Percentiles rank a stretch among this genome's conserved stretches.
These are phyloP conservation scores for Herpetomonas muscarum DNA, from an alignment of 208 protist species.

Conservation along the genomic window DNA sequence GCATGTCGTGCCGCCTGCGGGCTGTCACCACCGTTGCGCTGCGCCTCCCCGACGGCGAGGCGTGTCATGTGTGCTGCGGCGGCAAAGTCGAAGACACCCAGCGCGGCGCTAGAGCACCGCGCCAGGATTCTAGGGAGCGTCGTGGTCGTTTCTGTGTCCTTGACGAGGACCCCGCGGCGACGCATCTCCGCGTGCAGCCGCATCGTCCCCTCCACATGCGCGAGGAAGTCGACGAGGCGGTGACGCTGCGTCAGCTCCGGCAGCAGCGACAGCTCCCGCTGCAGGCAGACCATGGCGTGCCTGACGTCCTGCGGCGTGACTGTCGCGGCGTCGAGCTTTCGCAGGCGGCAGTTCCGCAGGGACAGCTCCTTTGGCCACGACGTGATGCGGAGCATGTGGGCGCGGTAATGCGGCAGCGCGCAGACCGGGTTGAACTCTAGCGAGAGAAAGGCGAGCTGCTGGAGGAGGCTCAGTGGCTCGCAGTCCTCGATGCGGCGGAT, in stretches of 20 bases:
- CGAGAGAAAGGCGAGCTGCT: constrained; percentile 66
- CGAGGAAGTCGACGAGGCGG: constrained; percentile 51
- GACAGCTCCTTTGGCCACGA: constrained; percentile 60
- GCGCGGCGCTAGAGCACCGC: constrained; percentile 35
- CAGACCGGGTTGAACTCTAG: constrained; percentile 84
- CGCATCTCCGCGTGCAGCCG: constrained; percentile 55
- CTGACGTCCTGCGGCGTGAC: constrained; percentile 45
- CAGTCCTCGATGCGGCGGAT: constrained; percentile 73
- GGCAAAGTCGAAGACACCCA: constrained; percentile 9
- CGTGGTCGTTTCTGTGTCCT: constrained; percentile 14
- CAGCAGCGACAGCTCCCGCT: constrained; percentile 53
- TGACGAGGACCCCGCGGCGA: constrained; percentile 34
- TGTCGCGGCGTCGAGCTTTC: constrained; percentile 50
- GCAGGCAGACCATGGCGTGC: constrained; percentile 39
- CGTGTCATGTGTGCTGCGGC: constrained; percentile 29
- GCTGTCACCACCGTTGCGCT: neutral
- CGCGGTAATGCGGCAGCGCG: constrained; percentile 70
- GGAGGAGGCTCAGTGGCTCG: constrained; percentile 68
- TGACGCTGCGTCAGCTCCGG: constrained; percentile 59
- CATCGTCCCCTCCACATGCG: constrained; percentile 41
- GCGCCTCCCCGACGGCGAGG: neutral
- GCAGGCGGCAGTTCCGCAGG: constrained; percentile 49
- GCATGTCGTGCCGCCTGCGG: too few relatives aligned
- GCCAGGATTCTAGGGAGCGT: constrained; percentile 34
- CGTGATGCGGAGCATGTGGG: constrained; percentile 77